Base-by-base conservation (phyloP, 2,329 filamentous ascomycete genomes). In the Exophiala oligosperma region DNA sequence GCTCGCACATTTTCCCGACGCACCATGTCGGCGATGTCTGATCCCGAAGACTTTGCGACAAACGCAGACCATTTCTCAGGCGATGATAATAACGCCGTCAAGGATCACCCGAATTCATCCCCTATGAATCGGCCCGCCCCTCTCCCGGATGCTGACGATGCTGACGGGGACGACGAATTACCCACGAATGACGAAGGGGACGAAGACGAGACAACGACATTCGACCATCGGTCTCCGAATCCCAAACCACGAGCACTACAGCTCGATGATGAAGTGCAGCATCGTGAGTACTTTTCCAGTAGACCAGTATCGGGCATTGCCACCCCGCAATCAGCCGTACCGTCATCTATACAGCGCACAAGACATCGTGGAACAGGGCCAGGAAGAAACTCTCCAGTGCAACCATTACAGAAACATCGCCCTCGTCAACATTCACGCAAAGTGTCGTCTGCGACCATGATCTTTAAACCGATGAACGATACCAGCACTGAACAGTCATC, bases 101-200 rank as follows among this genome's bases (percentile, higher is more conserved):
- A 71, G 73, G 26, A 75, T 73, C 38, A 75, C 84, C 71, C 77
- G 79, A 64, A 71, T 81, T 72, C 67, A 76, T 69, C 58, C 67
- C 64, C 59, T 23, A 21, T 57, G 23, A 62, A 63, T 28, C 56
- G 59, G 23, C 60, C 61, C n/a, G 47, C 80, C 44, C 81, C 76
- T 68, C 86, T 92, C 57, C 92, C 90, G 0, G 91, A 94, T 68
- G 90, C 26, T 8, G 46, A 48, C 4, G 46, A 48, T 17, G 46
- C 87, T 5, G 91, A 96, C 69, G 91, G 91, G 0, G 92, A 97
- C 67, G 92, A 96, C 67, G 92, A 97, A 72, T 78, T 92, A n/a
- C 82, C 90, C 11, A 92, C 89, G 2, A 90, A 92, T 56, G 89
- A 91, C 56, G 89, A 92, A 56, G 85, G 86, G 32, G 78, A 81